Conservation (phyloP, 331 rosid species). For the Cydonia oblonga region DNA sequence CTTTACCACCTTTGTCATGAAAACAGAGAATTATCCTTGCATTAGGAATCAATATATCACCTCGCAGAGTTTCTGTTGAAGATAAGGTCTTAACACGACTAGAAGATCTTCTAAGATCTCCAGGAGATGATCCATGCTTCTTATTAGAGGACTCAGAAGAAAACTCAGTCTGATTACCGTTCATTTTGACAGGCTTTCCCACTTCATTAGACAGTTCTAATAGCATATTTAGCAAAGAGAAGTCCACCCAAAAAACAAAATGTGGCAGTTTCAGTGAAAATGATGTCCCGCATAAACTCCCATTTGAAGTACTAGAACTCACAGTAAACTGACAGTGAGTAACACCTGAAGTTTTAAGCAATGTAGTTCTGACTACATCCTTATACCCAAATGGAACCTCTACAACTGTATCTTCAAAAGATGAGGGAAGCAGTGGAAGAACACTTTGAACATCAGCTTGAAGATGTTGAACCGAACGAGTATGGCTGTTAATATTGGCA, state of each 20-base stretch:
- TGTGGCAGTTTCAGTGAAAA: slow-evolving; percentile 64
- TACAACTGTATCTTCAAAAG: slow-evolving; percentile 29
- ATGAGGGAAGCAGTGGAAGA: slow-evolving; percentile 47
- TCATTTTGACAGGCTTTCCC: slow-evolving; percentile 33
- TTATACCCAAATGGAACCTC: slow-evolving; percentile 41
- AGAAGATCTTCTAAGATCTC: slow-evolving; percentile 28
- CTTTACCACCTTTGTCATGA: slow-evolving; percentile 41
- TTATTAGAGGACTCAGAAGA: slow-evolving; percentile 18
- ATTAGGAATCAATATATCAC: slow-evolving; percentile 52
- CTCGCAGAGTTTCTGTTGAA: slow-evolving; percentile 37
- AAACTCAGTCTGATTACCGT: slow-evolving; percentile 19
- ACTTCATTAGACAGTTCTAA: slow-evolving; percentile 37
- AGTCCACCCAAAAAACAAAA: slow-evolving; percentile 70
- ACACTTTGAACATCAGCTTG: slow-evolving; percentile 61
- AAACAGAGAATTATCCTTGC: slow-evolving; percentile 83
- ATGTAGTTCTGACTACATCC: slow-evolving; percentile 36
- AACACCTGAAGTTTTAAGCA: slow-evolving; percentile 62
- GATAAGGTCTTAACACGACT: slow-evolving; percentile 34
- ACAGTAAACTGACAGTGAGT: slow-evolving; percentile 39
- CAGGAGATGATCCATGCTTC: slow-evolving; percentile 24
- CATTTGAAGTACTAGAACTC: slow-evolving; percentile 44
- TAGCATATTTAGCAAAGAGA: slow-evolving; percentile 36
- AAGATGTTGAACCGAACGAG: slow-evolving; percentile 28
- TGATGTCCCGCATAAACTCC: slow-evolving; percentile 29
- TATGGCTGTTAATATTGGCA: slow-evolving; percentile 21